Evolutionary conservation across 179 eudicot genomes (phyloP).

Genomic region (Patellifolia procumbens): DNA sequence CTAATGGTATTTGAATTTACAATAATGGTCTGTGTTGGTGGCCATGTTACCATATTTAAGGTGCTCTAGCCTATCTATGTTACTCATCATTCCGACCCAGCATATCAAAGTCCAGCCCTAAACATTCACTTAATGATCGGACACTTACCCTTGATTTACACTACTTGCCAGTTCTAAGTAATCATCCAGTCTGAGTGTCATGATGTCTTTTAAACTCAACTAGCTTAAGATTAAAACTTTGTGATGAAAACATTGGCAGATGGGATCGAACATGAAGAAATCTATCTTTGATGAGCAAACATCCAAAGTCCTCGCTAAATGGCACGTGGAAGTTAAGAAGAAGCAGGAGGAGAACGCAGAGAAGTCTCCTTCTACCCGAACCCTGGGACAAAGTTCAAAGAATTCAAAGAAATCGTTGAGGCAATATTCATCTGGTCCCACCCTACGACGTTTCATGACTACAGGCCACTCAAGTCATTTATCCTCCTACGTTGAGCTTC

Average conservation of each 20-base stretch:
- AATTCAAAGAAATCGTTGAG: conserved; percentile 36
- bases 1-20: neutral
- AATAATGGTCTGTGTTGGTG: neutral
- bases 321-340: conserved; percentile 76
- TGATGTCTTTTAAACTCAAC: neutral
- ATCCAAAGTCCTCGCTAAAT: conserved; percentile 64
- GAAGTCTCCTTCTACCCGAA: conserved; percentile 36
- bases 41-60: neutral
- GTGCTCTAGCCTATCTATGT: neutral
- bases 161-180: neutral
- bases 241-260: conserved; percentile 42
- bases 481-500: conserved; percentile 34
- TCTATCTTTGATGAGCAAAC: conserved; percentile 87
- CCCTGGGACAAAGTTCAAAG: conserved; percentile 38
- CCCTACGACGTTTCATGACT: conserved; percentile 70
- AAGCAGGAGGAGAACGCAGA: conserved; percentile 31
- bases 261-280: conserved; percentile 90
- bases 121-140: neutral
- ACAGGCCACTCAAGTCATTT: conserved; percentile 56
- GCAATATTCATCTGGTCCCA: conserved; percentile 35
- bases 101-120: neutral
- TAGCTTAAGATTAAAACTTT: neutral
- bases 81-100: neutral
- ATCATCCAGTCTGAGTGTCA: neutral
- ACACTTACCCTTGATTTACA: neutral